phyloP scores from a whole-genome alignment of 192 early-diverging fungal species.

The Obelidium mucronatum region DNA sequence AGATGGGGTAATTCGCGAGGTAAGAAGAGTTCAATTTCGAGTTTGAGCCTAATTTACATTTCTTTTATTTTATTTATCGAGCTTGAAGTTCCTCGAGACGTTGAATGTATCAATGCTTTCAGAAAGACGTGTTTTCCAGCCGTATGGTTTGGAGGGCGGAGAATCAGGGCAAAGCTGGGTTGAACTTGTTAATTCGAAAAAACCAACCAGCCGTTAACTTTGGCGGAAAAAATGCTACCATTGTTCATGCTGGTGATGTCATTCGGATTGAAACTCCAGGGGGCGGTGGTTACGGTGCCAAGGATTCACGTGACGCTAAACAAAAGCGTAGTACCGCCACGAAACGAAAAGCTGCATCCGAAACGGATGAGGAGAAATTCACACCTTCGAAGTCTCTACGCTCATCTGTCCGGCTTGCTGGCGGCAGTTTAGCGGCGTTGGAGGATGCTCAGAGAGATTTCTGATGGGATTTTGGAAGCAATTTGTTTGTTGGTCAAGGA shows the following conservation, averaged over 20 bases:
- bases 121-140: constrained; percentile 88
- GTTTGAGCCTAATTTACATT: too few relatives aligned
- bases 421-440: constrained; percentile 22
- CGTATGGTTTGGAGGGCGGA: constrained; percentile 89
- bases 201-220: constrained; percentile 63
- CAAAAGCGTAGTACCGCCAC: neutral
- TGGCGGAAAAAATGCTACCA: constrained; percentile 88
- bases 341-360: constrained; percentile 1
- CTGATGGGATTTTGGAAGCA: constrained; percentile 1
- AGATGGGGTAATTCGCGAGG: constrained; percentile 89
- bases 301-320: neutral
- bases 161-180: constrained; percentile 69
- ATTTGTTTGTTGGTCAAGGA: too few relatives aligned
- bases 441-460: constrained; percentile 32
- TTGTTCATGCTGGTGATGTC: constrained; percentile 79
- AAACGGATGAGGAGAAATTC: neutral
- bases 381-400: neutral
- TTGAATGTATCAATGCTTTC: constrained; percentile 90
- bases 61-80: too few relatives aligned
- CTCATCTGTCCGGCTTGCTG: neutral
- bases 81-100: constrained; percentile 89
- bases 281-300: constrained; percentile 80
- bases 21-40: too few relatives aligned
- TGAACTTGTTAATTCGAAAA: constrained; percentile 80
- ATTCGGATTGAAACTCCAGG: constrained; percentile 90